Evolutionary conservation across 805 yeast species (phyloP).

Genomic region (Teunomyces panamensis): DNA sequence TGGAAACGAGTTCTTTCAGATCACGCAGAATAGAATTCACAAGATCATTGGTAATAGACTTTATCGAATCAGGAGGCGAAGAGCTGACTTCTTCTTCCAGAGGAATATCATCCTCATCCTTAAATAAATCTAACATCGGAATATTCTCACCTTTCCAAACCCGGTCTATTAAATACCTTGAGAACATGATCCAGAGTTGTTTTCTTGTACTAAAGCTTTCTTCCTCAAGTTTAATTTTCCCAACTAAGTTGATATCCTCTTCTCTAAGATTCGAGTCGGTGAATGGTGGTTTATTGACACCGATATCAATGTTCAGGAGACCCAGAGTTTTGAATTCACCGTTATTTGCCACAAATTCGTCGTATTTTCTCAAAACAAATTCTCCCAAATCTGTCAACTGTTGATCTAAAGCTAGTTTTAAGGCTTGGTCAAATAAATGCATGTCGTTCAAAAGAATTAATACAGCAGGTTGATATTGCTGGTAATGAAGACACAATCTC

Average conservation of each 20-base stretch:
- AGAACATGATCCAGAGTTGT: conserved; percentile 69
- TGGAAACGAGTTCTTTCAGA: not conserved
- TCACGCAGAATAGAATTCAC: conserved; percentile 5
- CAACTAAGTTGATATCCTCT: conserved; percentile 34
- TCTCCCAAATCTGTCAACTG: conserved; percentile 55
- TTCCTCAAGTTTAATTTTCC: conserved; percentile 33
- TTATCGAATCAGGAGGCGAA: conserved; percentile 5
- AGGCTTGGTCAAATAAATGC: conserved; percentile 76
- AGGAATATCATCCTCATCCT: not conserved
- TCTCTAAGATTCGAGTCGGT: conserved; percentile 24
- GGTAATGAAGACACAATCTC: conserved; percentile 62
- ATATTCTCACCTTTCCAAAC: conserved; percentile 16
- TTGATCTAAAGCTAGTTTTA: conserved; percentile 64
- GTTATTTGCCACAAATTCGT: conserved; percentile 16
- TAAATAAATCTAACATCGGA: conserved; percentile 1
- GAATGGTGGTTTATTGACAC: not conserved
- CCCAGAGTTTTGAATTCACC: conserved; percentile 8
- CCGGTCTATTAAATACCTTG: conserved; percentile 45
- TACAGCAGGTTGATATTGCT: conserved; percentile 64
- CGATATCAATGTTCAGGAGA: conserved; percentile 2
- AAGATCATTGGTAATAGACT: conserved; percentile 12
- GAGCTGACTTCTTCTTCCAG: not conserved
- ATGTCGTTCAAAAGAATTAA: conserved; percentile 63
- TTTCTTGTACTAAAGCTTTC: conserved; percentile 49
- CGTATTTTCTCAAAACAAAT: conserved; percentile 32